Base-by-base conservation (phyloP, 371 early-diverging fungal genomes). In the Basidiobolus meristosporus region DNA sequence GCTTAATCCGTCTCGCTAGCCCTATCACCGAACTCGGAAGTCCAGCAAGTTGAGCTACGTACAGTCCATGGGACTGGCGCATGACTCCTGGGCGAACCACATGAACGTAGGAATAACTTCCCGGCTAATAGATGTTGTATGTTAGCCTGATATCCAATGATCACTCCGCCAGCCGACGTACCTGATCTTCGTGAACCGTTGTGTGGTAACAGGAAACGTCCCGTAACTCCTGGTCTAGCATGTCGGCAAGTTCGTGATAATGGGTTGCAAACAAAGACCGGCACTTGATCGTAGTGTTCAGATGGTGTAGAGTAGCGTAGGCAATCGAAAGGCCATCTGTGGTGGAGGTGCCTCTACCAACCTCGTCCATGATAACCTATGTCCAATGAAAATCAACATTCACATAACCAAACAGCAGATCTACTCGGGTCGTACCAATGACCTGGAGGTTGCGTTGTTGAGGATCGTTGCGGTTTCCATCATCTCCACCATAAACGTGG, bases 401-500 rank as follows among this genome's bases (percentile, higher is more conserved):
- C 38, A 67, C 67, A n/a, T 57, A 59, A 3, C 63, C 2, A 33
- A n/a, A 16, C 10, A 16, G 3, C 4, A 11, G 36, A 40, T 7
- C n/a, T 9, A 7, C 14, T 16, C 21, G 9, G 7, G 50, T 31
- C 59, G 65, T 16, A 89, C 81, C 30, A 98, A 64, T 9, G 90
- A 89, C 2, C 59, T 52, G 3, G 56, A 37, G 0, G 90, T 86
- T 2, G 92, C 90, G 36, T 77, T 63, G 17, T 68, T 63, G 21
- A 92, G 60, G 21, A 98, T 96, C 7, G 70, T 64, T 0, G 91
- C 85, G 0, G 92, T 83, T 56, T 98, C 99, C 9, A 61, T 54
- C 99, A 98, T 98, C 61, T 98, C 99, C 6, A 90, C 82, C 90
- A 98, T 91, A 56, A 99, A 99, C 0, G 99, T 98, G 3, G 93